Percentiles rank a stretch among this genome's conserved stretches.
phyloP scores from a whole-genome alignment of 768 basidiomycete species.

The Naganishia vaughanmartiniae region DNA sequence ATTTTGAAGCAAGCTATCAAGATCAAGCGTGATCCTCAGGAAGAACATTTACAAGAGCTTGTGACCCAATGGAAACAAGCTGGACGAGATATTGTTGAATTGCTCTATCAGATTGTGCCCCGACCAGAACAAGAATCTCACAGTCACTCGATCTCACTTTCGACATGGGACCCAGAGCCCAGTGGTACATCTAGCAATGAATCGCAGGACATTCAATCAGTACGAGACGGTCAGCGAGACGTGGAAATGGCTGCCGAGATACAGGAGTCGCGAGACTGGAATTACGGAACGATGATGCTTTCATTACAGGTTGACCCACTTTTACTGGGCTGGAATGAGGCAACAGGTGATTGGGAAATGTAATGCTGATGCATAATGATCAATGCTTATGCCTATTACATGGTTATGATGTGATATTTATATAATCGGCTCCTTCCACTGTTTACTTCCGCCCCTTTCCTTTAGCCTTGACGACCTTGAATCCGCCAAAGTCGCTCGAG shows the following conservation, averaged over 20 bases:
- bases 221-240: background rate
- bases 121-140: constrained; percentile 24
- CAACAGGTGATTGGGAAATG: constrained; percentile 41
- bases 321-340: constrained; percentile 45
- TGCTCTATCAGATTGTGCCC: constrained; percentile 38
- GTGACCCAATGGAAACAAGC: constrained; percentile 41
- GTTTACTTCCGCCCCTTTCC: constrained; percentile 61
- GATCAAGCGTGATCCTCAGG: constrained; percentile 34
- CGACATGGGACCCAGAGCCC: background rate
- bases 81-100: constrained; percentile 44
- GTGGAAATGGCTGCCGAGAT: background rate
- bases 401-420: background rate
- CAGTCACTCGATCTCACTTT: background rate
- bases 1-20: constrained; percentile 40
- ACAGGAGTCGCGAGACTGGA: constrained; percentile 35
- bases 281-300: constrained; percentile 40
- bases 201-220: background rate
- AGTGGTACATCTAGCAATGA: background rate
- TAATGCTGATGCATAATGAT: constrained; percentile 9
- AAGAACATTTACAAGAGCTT: constrained; percentile 38
- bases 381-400: constrained; percentile 1
- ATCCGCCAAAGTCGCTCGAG: constrained; percentile 72
- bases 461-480: constrained; percentile 94
- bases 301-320: constrained; percentile 42
- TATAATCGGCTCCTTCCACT: background rate